Evolutionary conservation across 352 stramenopile species (phyloP).

Genomic region (Phytopythium mirpurense): DNA sequence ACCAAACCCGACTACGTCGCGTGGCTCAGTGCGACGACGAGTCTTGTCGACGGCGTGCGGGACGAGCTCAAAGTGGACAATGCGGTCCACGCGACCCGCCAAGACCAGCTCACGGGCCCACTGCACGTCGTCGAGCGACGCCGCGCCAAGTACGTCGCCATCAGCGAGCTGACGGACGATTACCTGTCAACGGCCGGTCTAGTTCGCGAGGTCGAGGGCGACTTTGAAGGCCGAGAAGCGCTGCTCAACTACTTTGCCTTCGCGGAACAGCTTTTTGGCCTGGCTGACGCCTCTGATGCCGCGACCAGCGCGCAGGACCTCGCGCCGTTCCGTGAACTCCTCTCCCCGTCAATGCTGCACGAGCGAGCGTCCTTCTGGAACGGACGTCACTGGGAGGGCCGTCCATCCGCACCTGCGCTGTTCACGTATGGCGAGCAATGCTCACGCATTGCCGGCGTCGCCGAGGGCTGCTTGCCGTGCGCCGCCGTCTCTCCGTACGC

Average conservation of each 20-base stretch:
- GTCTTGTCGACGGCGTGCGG: conserved; percentile 42
- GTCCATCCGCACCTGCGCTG: conserved; percentile 45
- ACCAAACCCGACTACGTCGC: conserved; percentile 37
- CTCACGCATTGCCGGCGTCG: conserved; percentile 34
- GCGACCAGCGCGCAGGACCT: conserved; percentile 24
- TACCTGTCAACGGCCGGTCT: conserved; percentile 80
- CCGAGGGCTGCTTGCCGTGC: conserved; percentile 53
- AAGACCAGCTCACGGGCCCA: conserved; percentile 90
- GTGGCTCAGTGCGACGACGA: conserved; percentile 63
- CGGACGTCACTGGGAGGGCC: conserved; percentile 69
- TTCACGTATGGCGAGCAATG: conserved; percentile 77
- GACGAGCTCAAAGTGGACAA: conserved; percentile 90
- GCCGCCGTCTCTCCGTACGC: conserved; percentile 50
- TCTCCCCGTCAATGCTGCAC: conserved; percentile 33
- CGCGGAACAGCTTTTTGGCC: conserved; percentile 61
- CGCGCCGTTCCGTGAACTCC: conserved; percentile 44
- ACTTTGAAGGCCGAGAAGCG: conserved; percentile 74
- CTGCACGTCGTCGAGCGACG: conserved; percentile 85
- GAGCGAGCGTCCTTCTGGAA: conserved; percentile 81
- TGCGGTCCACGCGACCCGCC: conserved; percentile 86
- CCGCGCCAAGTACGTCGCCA: conserved; percentile 92
- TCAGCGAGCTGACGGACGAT: conserved; percentile 88
- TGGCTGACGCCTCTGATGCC: conserved; percentile 26
- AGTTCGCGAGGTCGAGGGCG: conserved; percentile 66
- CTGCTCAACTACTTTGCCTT: conserved; percentile 73